Percentiles rank a stretch among this genome's conserved stretches.
phyloP scores from a whole-genome alignment of 441 rosid genomes.

The Arabidopsis hybrid region DNA sequence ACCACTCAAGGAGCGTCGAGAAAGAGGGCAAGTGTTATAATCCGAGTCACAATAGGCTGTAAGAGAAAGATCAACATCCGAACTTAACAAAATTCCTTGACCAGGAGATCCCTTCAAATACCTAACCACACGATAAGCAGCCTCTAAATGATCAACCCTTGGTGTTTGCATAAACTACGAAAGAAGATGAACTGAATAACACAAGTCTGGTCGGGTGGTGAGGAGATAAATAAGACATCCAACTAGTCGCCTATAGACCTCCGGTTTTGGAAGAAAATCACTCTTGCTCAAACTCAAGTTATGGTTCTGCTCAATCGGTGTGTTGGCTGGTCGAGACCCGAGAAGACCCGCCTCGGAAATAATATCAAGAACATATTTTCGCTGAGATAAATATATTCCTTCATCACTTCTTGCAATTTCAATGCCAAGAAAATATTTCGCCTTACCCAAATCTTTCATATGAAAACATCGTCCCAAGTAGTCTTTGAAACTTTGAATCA shows the following conservation, averaged over 20 bases:
- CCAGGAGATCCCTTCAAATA: background rate
- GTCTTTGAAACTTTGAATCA: background rate
- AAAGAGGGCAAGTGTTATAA: background rate
- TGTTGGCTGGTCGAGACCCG: background rate
- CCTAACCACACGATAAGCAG: accelerated
- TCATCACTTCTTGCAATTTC: background rate
- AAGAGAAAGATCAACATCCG: background rate
- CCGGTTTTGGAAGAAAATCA: background rate
- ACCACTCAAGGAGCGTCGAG: background rate
- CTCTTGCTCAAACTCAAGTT: background rate
- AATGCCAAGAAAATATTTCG: background rate
- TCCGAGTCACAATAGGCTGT: background rate
- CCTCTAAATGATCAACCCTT: background rate
- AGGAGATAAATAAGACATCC: background rate
- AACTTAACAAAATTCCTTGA: background rate
- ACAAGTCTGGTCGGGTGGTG: too few species aligned
- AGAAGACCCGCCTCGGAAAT: background rate
- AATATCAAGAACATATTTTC: background rate
- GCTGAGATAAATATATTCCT: too few species aligned
- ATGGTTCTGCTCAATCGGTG: background rate
- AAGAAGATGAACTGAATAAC: background rate
- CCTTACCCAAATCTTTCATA: background rate
- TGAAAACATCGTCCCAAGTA: background rate
- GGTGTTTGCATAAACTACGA: background rate
- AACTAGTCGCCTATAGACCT: too few species aligned